Conservation (phyloP, 495 filamentous ascomycete species). For the Staphylotrichum tortipilum region DNA sequence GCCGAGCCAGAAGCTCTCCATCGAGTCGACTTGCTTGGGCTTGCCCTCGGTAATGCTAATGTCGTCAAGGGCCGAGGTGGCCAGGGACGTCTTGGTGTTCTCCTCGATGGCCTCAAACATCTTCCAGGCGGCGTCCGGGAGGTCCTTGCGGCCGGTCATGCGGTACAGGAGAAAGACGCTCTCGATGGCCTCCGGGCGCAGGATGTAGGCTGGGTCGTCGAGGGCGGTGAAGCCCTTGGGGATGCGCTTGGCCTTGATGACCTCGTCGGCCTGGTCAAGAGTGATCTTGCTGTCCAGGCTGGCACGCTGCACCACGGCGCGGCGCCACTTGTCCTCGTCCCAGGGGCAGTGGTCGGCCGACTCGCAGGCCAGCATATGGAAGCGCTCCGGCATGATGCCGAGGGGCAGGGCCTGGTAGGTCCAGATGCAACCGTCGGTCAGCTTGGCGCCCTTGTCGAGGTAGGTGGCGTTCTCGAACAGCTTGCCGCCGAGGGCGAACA, state of each 20-base stretch:
- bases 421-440: constrained; percentile 82
- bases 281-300: constrained; percentile 7
- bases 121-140: constrained; percentile 49
- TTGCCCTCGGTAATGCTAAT: constrained; percentile 23
- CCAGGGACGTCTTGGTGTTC: constrained; percentile 41
- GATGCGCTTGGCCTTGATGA: constrained; percentile 52
- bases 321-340: constrained; percentile 53
- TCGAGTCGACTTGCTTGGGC: constrained; percentile 31
- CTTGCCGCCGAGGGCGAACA: constrained; percentile 72
- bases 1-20: constrained; percentile 46
- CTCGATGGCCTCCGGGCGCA: constrained; percentile 64
- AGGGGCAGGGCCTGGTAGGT: constrained; percentile 61
- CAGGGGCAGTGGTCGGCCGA: constrained; percentile 53
- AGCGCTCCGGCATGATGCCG: constrained; percentile 78
- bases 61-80: constrained; percentile 42
- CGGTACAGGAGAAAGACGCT: constrained; percentile 65
- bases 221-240: constrained; percentile 61
- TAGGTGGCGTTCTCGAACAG: constrained; percentile 58
- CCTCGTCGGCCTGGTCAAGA: constrained; percentile 12
- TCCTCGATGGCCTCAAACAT: constrained; percentile 48
- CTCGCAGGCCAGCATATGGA: constrained; percentile 53
- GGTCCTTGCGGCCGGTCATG: constrained; percentile 44
- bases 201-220: constrained; percentile 52
- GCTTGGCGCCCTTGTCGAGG: constrained; percentile 58
- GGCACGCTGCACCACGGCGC: constrained; percentile 10